These are phyloP conservation scores for Steccherinum ochraceum DNA, from an alignment of 768 basidiomycete genomes.

Conservation along the genomic window DNA sequence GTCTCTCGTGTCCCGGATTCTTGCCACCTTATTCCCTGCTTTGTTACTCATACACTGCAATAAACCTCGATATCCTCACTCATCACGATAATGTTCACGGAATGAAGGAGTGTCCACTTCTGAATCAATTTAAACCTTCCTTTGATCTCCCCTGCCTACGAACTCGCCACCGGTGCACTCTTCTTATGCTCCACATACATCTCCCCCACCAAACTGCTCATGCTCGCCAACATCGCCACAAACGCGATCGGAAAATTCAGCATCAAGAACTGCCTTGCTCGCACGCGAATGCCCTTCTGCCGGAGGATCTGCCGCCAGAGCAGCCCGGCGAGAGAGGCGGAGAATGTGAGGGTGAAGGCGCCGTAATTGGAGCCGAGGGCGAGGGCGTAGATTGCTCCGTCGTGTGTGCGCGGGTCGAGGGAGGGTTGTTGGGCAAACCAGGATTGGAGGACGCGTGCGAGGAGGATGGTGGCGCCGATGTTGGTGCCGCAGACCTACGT, in stretches of 20 bases:
- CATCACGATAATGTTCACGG: no score
- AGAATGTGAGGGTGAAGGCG: slow-evolving; percentile 85
- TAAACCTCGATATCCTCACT: no score
- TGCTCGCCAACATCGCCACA: slow-evolving; percentile 61
- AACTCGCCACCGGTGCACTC: background rate
- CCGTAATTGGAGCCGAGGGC: slow-evolving; percentile 88
- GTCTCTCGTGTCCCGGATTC: no score
- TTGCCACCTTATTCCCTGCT: no score
- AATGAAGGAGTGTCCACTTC: no score
- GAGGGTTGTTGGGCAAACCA: slow-evolving; percentile 19
- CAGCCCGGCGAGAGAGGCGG: slow-evolving; percentile 82
- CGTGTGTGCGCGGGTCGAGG: slow-evolving; percentile 10
- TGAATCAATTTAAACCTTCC: no score
- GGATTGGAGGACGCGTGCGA: slow-evolving; percentile 68
- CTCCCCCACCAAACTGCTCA: slow-evolving; percentile 70
- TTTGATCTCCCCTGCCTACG: no score
- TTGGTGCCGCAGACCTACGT: slow-evolving; percentile 71
- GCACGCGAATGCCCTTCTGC: slow-evolving; percentile 66
- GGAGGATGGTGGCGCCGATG: slow-evolving; percentile 86
- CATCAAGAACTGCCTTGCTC: slow-evolving; percentile 55
- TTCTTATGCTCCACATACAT: slow-evolving; percentile 33
- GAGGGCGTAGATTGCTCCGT: slow-evolving; percentile 41
- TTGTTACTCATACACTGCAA: no score
- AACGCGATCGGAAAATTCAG: slow-evolving; percentile 69
- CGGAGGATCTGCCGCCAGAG: slow-evolving; percentile 72